Evolutionary conservation across 2,329 filamentous ascomycete genomes (phyloP).

Genomic region (Rutstroemia sp.): DNA sequence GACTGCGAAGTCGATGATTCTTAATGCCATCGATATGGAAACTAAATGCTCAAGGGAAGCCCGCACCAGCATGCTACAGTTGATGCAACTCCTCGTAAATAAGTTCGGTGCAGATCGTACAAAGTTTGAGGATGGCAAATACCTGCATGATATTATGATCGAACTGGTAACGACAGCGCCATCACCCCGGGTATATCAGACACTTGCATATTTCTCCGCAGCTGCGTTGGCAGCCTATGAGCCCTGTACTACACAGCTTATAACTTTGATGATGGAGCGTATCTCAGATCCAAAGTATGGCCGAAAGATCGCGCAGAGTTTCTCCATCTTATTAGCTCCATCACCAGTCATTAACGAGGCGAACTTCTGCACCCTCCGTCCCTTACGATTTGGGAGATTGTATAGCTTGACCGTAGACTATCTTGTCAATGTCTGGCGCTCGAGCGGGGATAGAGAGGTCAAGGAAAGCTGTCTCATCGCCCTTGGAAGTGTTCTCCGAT

Average conservation of each 20-base stretch:
- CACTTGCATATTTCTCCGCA: conserved; percentile 23
- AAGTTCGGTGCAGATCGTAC: conserved; percentile 23
- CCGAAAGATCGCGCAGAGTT: conserved; percentile 21
- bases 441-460: neutral
- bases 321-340: conserved; percentile 23
- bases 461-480: conserved; percentile 26
- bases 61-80: conserved; percentile 19
- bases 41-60: conserved; percentile 11
- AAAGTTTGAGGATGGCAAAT: neutral
- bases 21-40: conserved; percentile 13
- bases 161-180: conserved; percentile 4
- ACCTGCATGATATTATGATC: conserved; percentile 15
- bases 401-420: conserved; percentile 15
- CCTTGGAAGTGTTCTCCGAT: conserved; percentile 21
- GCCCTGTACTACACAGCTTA: conserved; percentile 9
- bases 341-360: conserved; percentile 23
- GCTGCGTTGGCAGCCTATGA: conserved; percentile 23
- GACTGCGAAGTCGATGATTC: conserved; percentile 20
- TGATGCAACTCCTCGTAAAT: conserved; percentile 26
- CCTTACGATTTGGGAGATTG: conserved; percentile 20
- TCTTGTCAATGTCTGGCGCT: conserved; percentile 16
- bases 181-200: conserved; percentile 15
- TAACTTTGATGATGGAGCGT: conserved; percentile 21
- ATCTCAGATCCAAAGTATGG: conserved; percentile 13
- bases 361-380: conserved; percentile 25